A percentile compares a stretch with the other conserved stretches of the same genome.
Conservation (phyloP, 2,329 filamentous ascomycete genomes). For the Tolypocladium ophioglossoides region DNA sequence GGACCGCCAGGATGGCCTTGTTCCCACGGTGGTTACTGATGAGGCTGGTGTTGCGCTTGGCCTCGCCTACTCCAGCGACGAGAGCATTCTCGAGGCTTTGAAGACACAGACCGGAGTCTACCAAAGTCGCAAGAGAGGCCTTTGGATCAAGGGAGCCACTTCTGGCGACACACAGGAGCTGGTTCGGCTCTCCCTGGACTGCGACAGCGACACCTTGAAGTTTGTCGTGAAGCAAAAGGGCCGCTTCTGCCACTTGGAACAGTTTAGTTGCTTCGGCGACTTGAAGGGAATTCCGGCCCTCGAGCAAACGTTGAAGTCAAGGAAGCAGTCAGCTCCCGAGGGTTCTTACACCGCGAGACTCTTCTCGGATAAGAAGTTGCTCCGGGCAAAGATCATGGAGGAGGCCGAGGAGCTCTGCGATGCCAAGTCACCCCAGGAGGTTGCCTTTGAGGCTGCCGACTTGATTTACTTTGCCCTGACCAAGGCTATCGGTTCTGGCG, state of each 20-base stretch:
- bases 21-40: slow-evolving; percentile 86
- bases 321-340: slow-evolving; percentile 71
- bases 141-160: slow-evolving; percentile 95
- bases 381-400: slow-evolving; percentile 96
- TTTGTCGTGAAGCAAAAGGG: slow-evolving; percentile 88
- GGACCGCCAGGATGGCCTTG: slow-evolving; percentile 72
- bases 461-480: slow-evolving; percentile 92
- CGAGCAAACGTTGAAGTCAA: slow-evolving; percentile 74
- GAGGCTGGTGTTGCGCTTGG: slow-evolving; percentile 77
- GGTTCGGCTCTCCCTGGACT: slow-evolving; percentile 75
- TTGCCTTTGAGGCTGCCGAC: slow-evolving; percentile 91
- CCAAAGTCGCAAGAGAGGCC: slow-evolving; percentile 85
- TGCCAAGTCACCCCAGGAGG: slow-evolving; percentile 68
- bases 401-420: slow-evolving; percentile 93
- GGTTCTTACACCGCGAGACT: slow-evolving; percentile 91
- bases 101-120: slow-evolving; percentile 76
- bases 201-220: slow-evolving; percentile 83
- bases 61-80: slow-evolving; percentile 86
- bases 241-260: slow-evolving; percentile 87
- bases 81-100: slow-evolving; percentile 80
- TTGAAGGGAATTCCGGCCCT: slow-evolving; percentile 72
- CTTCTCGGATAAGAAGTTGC: slow-evolving; percentile 82
- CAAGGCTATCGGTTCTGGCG: slow-evolving; percentile 76
- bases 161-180: slow-evolving; percentile 92
- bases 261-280: slow-evolving; percentile 84